These are phyloP conservation scores for Casuarina glauca DNA, from an alignment of 306 rosid genomes.

Conservation along the genomic window DNA sequence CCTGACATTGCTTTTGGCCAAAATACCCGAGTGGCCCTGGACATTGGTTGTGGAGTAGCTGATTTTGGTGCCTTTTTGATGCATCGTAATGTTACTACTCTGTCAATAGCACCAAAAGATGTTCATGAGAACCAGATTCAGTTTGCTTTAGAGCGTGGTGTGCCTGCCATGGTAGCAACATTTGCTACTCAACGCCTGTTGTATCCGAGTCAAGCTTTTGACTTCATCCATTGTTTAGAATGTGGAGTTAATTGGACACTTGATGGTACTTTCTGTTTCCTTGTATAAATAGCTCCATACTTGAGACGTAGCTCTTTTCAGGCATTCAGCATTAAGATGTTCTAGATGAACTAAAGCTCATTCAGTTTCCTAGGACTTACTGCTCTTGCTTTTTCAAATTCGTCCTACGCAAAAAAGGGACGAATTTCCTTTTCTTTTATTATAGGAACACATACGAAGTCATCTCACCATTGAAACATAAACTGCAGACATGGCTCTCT, in stretches of 20 bases:
- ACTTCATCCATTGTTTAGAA: conserved; percentile 85
- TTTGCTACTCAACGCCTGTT: conserved; percentile 66
- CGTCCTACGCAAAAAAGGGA: too few species aligned
- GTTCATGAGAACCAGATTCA: conserved; percentile 86
- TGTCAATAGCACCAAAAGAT: conserved; percentile 85
- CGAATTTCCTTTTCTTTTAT: too few species aligned
- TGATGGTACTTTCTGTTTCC: conserved; percentile 55
- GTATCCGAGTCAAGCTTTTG: conserved; percentile 94
- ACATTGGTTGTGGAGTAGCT: conserved; percentile 89
- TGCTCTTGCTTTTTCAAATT: too few species aligned
- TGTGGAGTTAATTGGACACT: conserved; percentile 88
- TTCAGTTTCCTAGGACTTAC: not conserved
- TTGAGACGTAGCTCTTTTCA: conserved; percentile 4
- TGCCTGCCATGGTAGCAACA: conserved; percentile 76
- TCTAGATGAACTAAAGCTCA: conserved; percentile 5
- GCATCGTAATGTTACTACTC: conserved; percentile 67
- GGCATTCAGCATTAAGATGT: conserved; percentile 19
- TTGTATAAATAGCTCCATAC: not conserved
- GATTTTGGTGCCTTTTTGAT: conserved; percentile 86
- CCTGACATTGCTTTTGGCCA: conserved; percentile 76
- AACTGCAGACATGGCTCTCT: not conserved
- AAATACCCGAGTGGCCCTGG: conserved; percentile 68
- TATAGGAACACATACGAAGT: too few species aligned
- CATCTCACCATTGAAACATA: too few species aligned
- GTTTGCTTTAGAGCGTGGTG: conserved; percentile 95